Percentiles rank a stretch among this genome's conserved stretches.
Conservation (phyloP, 306 rosid genomes). For the Oemleria cerasiformis region DNA sequence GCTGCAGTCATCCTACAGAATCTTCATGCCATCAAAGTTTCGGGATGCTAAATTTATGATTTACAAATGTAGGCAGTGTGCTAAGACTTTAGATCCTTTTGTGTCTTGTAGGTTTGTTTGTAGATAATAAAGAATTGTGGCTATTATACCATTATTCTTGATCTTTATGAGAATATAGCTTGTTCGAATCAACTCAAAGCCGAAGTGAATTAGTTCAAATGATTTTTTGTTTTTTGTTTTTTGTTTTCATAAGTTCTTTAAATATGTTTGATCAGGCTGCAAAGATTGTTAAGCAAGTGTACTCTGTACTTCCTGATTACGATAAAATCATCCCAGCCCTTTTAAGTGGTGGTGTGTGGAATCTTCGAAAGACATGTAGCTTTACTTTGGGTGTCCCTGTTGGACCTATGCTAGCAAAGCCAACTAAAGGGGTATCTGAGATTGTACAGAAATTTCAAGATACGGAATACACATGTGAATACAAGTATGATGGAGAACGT, state of each 20-base stretch:
- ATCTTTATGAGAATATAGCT: neutral
- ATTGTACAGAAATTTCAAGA: conserved; percentile 73
- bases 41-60: neutral
- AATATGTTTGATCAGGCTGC: conserved; percentile 65
- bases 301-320: conserved; percentile 81
- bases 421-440: conserved; percentile 80
- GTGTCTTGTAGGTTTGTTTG: neutral
- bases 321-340: conserved; percentile 74
- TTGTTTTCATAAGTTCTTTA: neutral
- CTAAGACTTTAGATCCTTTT: neutral
- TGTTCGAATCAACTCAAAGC: neutral
- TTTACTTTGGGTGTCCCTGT: conserved; percentile 87
- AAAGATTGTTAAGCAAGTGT: conserved; percentile 75
- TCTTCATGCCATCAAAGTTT: neutral
- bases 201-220: neutral
- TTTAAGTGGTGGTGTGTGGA: conserved; percentile 73
- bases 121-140: neutral
- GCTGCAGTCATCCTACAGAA: neutral
- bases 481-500: conserved; percentile 95
- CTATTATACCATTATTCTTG: neutral
- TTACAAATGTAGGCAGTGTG: neutral
- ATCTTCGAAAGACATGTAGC: conserved; percentile 60
- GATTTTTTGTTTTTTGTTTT: neutral
- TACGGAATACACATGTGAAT: conserved; percentile 86
- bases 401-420: conserved; percentile 92